Conservation (phyloP, 2,329 filamentous ascomycete genomes). For the Thermothelomyces thermophilus region DNA sequence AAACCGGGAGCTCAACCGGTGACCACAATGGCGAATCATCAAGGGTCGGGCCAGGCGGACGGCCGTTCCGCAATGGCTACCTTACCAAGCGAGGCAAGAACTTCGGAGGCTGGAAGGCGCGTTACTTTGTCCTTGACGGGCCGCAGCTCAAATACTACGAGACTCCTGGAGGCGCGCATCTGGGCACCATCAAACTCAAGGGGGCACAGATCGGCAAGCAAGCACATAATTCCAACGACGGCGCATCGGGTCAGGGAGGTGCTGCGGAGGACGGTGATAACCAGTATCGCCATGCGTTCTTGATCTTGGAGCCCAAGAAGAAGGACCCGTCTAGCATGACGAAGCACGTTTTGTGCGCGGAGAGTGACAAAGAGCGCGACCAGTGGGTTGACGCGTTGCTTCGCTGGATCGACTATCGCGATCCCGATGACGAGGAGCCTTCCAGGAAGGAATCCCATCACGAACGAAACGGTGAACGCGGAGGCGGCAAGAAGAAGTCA, state of each 20-base stretch:
- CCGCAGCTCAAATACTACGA: constrained; percentile 82
- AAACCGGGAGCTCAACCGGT: constrained; percentile 36
- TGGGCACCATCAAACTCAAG: constrained; percentile 88
- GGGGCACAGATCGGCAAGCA: constrained; percentile 94
- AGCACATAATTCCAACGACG: constrained; percentile 56
- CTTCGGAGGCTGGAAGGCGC: constrained; percentile 96
- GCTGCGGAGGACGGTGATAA: constrained; percentile 74
- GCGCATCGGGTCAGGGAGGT: constrained; percentile 51
- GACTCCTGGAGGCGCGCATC: constrained; percentile 77
- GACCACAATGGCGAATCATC: constrained; percentile 33
- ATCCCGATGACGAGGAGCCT: constrained; percentile 50
- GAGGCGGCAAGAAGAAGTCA: constrained; percentile 41
- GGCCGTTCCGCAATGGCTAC: constrained; percentile 76
- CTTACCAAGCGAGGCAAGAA: constrained; percentile 96
- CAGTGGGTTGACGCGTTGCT: constrained; percentile 87
- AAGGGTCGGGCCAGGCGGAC: constrained; percentile 53
- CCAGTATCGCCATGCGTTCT: constrained; percentile 92
- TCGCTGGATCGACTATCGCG: constrained; percentile 75
- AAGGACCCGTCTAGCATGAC: constrained; percentile 86
- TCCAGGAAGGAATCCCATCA: constrained; percentile 33
- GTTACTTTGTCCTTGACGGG: constrained; percentile 56
- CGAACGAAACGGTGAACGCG: constrained; percentile 35
- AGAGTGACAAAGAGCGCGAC: constrained; percentile 88
- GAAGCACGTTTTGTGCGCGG: constrained; percentile 89
- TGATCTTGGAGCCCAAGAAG: constrained; percentile 91